Base-by-base conservation (phyloP, 192 early-diverging fungal genomes). In the Kappamyces sp. region DNA sequence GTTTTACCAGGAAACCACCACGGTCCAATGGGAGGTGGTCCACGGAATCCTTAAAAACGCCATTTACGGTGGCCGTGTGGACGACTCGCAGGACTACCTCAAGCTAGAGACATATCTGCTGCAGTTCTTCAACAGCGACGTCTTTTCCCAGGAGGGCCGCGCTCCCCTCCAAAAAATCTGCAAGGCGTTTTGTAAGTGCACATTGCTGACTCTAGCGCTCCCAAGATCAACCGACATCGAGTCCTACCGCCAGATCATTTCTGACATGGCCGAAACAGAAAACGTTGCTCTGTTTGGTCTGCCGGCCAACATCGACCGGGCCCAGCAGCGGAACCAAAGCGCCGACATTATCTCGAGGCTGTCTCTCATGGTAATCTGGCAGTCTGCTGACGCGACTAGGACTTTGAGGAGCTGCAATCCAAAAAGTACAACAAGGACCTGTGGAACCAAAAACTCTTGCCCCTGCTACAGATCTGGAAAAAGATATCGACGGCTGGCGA, bases 51-150 rank as follows among this genome's bases (percentile, higher is more conserved):
- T 82, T 11, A 69, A 80, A 52, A 72, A 77, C 49, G 80, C 80
- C 5, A 77, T 83, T 40, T 83, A 83, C 55, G 81, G 81, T n/a
- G 81, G 81, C 11, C 45, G 74, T 29, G 70, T 83, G 31, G 81
- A 83, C 57, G 81, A 78, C 59, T 11, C 46, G 5, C 52, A 71
- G 7, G 81, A 83, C 59, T 69, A 62, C 3, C 30, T 62, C 7
- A 81, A 81, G 59, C 63, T 83, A 31, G 47, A 60, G 29, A 66
- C 62, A 0, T 81, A 76, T 50, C 61, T 83, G 11, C 34, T 51
- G n/a, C 47, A 70, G 54, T 69, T 63, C 50, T 81, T 83, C 65
- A 79, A 77, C 64, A 70, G 81, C 60, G 80, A 78, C 61, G 62
- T 76, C 2, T 74, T 78, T 50, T 48, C 62, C 2, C 45, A 71